Evolutionary conservation across 2,329 filamentous ascomycete species (phyloP), one percentile per base, ranked within the genome.

Genomic region (Paraphaeosphaeria minitans): DNA sequence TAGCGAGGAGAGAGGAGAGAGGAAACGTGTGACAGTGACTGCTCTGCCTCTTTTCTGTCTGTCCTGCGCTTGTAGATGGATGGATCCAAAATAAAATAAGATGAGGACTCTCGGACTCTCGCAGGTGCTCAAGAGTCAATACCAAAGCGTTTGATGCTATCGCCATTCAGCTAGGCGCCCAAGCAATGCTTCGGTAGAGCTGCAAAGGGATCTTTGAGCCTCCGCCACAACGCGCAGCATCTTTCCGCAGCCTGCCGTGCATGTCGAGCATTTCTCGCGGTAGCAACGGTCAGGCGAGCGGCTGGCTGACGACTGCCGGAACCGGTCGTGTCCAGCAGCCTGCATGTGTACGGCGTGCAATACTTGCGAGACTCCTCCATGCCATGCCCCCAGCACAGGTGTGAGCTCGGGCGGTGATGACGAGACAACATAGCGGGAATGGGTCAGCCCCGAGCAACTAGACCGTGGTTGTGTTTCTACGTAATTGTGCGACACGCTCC

Each of bases 251-350:
- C 48, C 49, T 56, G 55, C 56, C 37, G 56, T 59, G 63, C 57
- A 53, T 61, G 52, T 55, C 43, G 49, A 46, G 52, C 57, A 57
- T 58, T 46, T 53, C 56, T 64, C 60, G 60, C 50, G 24, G 31
- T 35, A 42, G 50, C 31, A 49, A 49, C 31, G 41, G 33, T 46
- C 35, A 49, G 57, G 52, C 53, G 47, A 52, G 47, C 47, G 54
- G 46, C 50, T 53, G 29, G 49, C 13, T 22, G 16, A 33, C 29
- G 27, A 21, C 39, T 10, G 8, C 33, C 29, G 9, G 14, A 12
- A 19, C 35, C 9, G 46, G 29, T 35, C 43, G 19, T 27, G 14
- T 7, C 33, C 21, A 27, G 48, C 3, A 39, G 16, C 12, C 22
- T 51, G 19, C 21, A 21, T 14, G 41, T 22, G 21, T 14, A 41